phyloP scores from a whole-genome alignment of 1,139 yeast genomes.

The Magnusiomyces fungicola region DNA sequence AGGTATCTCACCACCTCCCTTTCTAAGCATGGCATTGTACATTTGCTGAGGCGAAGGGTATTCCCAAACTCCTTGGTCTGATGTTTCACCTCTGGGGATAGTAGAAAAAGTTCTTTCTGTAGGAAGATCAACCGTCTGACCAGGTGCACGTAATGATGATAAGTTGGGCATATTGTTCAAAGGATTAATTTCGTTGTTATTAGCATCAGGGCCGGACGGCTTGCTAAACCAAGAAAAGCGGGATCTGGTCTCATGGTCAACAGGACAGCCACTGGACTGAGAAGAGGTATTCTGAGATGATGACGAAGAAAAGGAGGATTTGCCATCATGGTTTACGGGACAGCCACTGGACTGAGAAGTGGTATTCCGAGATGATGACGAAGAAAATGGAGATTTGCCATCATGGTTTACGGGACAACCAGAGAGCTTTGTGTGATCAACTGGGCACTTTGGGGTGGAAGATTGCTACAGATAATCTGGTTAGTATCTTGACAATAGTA shows the following conservation, averaged over 20 bases:
- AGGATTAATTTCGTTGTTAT: constrained; percentile 44
- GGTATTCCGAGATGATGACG: constrained; percentile 5
- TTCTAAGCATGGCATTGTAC: constrained; percentile 94
- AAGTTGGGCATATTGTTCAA: constrained; percentile 82
- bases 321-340: constrained; percentile 21
- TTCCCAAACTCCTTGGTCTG: constrained; percentile 79
- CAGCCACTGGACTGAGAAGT: constrained; percentile 15
- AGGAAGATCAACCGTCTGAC: constrained; percentile 70
- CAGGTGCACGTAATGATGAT: constrained; percentile 65
- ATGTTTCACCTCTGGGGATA: constrained; percentile 76
- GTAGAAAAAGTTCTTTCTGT: constrained; percentile 77
- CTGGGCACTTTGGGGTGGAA: constrained; percentile 39
- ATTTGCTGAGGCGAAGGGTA: constrained; percentile 98
- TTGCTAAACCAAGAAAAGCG: constrained; percentile 19
- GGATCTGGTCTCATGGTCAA: constrained; percentile 25
- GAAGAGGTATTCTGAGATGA: constrained; percentile 8
- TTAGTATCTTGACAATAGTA: not conserved
- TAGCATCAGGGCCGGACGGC: constrained; percentile 27
- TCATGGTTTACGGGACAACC: constrained; percentile 23
- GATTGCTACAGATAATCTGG: constrained; percentile 6
- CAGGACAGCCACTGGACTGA: constrained; percentile 29
- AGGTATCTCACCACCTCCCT: constrained; percentile 75
- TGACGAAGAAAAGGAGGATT: constrained; percentile 15
- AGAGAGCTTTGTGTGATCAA: constrained; percentile 32
- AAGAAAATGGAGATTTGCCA: constrained; percentile 15